Evolutionary conservation across 2,329 filamentous ascomycete species (phyloP).

Genomic region (Aspergillus phoenicis): DNA sequence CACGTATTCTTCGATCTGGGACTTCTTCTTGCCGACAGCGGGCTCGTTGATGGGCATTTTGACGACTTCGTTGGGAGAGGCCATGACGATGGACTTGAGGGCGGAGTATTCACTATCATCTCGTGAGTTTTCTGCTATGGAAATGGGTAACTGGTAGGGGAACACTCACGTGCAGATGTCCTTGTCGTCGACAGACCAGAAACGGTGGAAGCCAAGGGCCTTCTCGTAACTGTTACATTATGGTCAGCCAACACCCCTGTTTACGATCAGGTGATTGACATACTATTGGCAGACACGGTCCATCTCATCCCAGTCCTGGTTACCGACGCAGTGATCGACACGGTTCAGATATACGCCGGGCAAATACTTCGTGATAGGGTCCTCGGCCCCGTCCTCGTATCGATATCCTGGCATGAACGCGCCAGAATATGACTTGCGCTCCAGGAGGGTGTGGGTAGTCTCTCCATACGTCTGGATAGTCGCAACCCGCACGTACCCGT

Average conservation of each 20-base stretch:
- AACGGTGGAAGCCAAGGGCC: conserved; percentile 88
- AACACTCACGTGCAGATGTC: conserved; percentile 71
- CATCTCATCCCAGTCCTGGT: conserved; percentile 95
- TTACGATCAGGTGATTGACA: conserved; percentile 21
- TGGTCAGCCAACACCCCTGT: background rate
- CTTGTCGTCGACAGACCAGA: conserved; percentile 95
- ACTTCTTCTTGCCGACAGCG: conserved; percentile 83
- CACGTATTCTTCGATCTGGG: conserved; percentile 92
- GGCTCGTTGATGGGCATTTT: conserved; percentile 99
- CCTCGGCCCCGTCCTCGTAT: conserved; percentile 49
- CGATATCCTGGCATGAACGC: conserved; percentile 83
- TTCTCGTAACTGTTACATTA: conserved; percentile 71
- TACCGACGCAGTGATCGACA: conserved; percentile 96
- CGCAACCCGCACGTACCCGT: conserved; percentile 71
- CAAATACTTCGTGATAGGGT: conserved; percentile 53
- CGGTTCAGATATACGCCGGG: conserved; percentile 69
- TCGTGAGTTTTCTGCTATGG: background rate
- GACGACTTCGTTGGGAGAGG: conserved; percentile 77
- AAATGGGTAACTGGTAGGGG: no score
- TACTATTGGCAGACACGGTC: conserved; percentile 63
- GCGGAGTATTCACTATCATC: conserved; percentile 72
- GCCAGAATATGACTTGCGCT: conserved; percentile 69
- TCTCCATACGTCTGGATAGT: conserved; percentile 92
- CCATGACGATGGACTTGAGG: conserved; percentile 87
- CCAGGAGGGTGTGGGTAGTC: conserved; percentile 89